phyloP scores from a whole-genome alignment of 208 protist species.

The Trypanosoma avium region DNA sequence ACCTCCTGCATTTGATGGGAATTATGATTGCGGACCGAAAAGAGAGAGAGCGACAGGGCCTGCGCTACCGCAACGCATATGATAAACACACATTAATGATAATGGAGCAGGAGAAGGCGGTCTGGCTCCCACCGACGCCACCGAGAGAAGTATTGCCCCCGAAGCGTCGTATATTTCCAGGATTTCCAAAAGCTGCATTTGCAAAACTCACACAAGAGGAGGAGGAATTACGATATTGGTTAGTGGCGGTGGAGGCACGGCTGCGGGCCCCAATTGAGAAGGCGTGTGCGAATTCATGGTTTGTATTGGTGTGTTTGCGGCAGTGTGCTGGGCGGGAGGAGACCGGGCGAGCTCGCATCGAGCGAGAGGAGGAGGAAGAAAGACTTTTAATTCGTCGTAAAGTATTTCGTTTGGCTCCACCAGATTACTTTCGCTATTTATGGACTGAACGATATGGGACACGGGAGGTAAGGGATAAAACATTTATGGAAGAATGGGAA shows the following conservation, averaged over 20 bases:
- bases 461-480: slow-evolving; percentile 24
- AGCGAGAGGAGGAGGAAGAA: slow-evolving; percentile 52
- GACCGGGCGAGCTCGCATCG: slow-evolving; percentile 38
- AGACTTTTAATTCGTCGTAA: slow-evolving; percentile 37
- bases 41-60: slow-evolving; percentile 16
- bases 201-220: slow-evolving; percentile 53
- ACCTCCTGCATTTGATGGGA: slow-evolving; percentile 61
- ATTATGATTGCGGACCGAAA: slow-evolving; percentile 70
- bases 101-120: slow-evolving; percentile 40
- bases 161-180: slow-evolving; percentile 28
- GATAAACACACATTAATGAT: slow-evolving; percentile 26
- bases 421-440: slow-evolving; percentile 60
- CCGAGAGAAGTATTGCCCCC: slow-evolving; percentile 30
- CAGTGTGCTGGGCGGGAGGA: slow-evolving; percentile 35
- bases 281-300: slow-evolving; percentile 44
- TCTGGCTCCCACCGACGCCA: slow-evolving; percentile 52
- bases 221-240: slow-evolving; percentile 69
- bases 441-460: slow-evolving; percentile 46
- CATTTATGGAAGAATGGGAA: slow-evolving; percentile 37
- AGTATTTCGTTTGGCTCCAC: slow-evolving; percentile 54
- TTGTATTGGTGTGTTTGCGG: slow-evolving; percentile 42
- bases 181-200: slow-evolving; percentile 55
- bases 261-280: slow-evolving; percentile 55
- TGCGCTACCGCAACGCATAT: neutral
- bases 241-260: slow-evolving; percentile 47